Percentiles rank a stretch among this genome's conserved stretches.
Conservation (phyloP, 805 yeast genomes). For the Teunomyces funiuensis region DNA sequence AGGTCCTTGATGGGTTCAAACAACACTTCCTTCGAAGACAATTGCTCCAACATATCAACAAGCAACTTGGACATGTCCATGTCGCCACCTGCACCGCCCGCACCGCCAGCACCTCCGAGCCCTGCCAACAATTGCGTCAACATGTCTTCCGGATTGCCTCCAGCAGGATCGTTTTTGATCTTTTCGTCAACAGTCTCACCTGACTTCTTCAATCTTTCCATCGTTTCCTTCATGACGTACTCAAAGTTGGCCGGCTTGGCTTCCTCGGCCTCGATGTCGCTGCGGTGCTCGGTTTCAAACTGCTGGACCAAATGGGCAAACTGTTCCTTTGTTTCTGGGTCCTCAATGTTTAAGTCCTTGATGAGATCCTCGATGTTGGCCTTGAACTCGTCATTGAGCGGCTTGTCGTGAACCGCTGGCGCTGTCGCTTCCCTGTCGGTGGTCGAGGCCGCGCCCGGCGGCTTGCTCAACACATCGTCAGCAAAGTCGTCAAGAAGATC, state of each 20-base stretch:
- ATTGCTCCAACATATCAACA: constrained; percentile 73
- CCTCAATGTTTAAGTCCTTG: constrained; percentile 47
- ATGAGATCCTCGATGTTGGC: constrained; percentile 42
- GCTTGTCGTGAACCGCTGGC: constrained; percentile 14
- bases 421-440: constrained; percentile 10
- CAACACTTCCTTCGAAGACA: constrained; percentile 80
- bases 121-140: constrained; percentile 60
- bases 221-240: constrained; percentile 74
- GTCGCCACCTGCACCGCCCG: constrained; percentile 36
- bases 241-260: constrained; percentile 52
- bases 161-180: constrained; percentile 45
- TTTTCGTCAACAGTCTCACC: constrained; percentile 69
- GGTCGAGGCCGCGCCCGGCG: constrained; percentile 49
- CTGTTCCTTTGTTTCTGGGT: constrained; percentile 52
- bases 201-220: constrained; percentile 74
- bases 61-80: constrained; percentile 65
- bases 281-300: constrained; percentile 35
- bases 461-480: constrained; percentile 62
- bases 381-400: constrained; percentile 32
- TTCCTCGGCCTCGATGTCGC: constrained; percentile 27
- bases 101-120: constrained; percentile 35
- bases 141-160: constrained; percentile 49
- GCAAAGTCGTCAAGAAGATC: constrained; percentile 85
- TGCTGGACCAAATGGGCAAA: constrained; percentile 49
- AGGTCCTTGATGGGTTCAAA: constrained; percentile 88